These are phyloP conservation scores for Russula compacta DNA, from an alignment of 768 basidiomycete species.

Conservation along the genomic window DNA sequence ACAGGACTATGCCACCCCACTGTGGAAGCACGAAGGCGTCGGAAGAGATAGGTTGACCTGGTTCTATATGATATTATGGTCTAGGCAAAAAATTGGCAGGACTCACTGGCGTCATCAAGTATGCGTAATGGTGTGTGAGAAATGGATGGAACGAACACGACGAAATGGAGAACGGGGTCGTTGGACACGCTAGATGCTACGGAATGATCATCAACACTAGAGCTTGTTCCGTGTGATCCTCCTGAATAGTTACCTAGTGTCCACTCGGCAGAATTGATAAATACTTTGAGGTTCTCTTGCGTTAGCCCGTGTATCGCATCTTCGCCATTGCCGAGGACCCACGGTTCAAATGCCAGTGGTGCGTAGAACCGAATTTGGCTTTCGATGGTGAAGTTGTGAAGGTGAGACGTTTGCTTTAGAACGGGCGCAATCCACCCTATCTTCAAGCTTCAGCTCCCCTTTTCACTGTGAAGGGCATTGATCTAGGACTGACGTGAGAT, in stretches of 20 bases:
- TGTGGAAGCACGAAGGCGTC: constrained; percentile 85
- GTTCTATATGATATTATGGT: not conserved
- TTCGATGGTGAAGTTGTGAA: constrained; percentile 91
- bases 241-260: constrained; percentile 54
- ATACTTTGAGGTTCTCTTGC: constrained; percentile 81
- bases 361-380: constrained; percentile 92
- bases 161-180: constrained; percentile 89
- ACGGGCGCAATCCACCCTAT: constrained; percentile 66
- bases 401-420: constrained; percentile 42
- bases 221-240: not conserved
- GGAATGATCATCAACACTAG: constrained; percentile 4
- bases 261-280: constrained; percentile 96
- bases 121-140: constrained; percentile 63
- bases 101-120: constrained; percentile 42
- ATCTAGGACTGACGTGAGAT: constrained; percentile 45
- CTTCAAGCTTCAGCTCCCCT: constrained; percentile 5
- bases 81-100: not conserved
- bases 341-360: constrained; percentile 74
- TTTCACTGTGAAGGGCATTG: not conserved
- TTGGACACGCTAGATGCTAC: constrained; percentile 87
- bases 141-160: constrained; percentile 76
- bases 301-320: constrained; percentile 47
- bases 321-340: constrained; percentile 26
- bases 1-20: constrained; percentile 83
- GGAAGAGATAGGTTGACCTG: constrained; percentile 42